These are phyloP conservation scores for Rhizopogon salebrosus DNA, from an alignment of 768 basidiomycete species.

Conservation along the genomic window DNA sequence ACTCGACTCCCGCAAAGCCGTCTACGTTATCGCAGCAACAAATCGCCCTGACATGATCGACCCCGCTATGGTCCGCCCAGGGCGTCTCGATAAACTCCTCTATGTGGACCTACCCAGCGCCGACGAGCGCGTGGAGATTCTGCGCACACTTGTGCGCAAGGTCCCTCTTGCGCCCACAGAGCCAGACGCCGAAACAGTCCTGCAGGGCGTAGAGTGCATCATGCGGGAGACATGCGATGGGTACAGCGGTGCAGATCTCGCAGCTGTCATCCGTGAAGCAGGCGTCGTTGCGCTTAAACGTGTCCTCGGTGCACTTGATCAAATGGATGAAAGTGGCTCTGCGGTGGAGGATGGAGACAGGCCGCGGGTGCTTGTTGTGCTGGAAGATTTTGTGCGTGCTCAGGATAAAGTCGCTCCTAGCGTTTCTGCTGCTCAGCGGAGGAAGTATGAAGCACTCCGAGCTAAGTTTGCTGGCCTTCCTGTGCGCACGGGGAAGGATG, in stretches of 20 bases:
- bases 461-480: constrained; percentile 82
- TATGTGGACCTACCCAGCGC: constrained; percentile 84
- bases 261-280: constrained; percentile 83
- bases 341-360: constrained; percentile 12
- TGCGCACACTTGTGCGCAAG: constrained; percentile 66
- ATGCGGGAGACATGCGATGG: constrained; percentile 69
- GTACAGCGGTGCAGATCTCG: constrained; percentile 89
- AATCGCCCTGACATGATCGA: constrained; percentile 98
- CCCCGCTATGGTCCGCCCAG: constrained; percentile 96
- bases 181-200: constrained; percentile 12
- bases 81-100: constrained; percentile 87
- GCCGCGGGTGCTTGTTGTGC: constrained; percentile 41
- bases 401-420: constrained; percentile 82
- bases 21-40: constrained; percentile 93
- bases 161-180: constrained; percentile 55
- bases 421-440: constrained; percentile 74
- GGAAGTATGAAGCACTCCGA: constrained; percentile 76
- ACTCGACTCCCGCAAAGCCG: constrained; percentile 77
- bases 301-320: constrained; percentile 61
- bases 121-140: constrained; percentile 76
- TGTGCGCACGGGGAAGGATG: constrained; percentile 39
- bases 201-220: constrained; percentile 35
- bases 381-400: constrained; percentile 69
- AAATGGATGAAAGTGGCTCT: constrained; percentile 36
- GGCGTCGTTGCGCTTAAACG: constrained; percentile 78